Percentiles rank a stretch among this genome's conserved stretches.
These are phyloP conservation scores for Musa beccarii DNA, from an alignment of 176 grass and related monocot genomes.

Conservation along the genomic window DNA sequence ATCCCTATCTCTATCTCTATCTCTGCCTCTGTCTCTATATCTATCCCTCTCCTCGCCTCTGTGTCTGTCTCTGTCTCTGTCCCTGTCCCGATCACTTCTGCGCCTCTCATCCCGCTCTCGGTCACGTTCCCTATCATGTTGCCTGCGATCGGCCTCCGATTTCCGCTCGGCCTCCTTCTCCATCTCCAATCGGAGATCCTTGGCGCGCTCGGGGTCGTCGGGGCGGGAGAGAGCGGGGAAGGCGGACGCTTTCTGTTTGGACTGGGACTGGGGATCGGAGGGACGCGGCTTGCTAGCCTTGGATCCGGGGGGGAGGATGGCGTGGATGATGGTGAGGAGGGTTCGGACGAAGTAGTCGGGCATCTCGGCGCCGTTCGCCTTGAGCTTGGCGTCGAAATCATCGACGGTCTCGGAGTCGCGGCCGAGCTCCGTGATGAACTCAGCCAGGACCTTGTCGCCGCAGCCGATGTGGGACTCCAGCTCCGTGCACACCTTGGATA, in stretches of 20 bases:
- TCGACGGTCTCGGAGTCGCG: conserved; percentile 35
- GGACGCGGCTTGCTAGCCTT: conserved; percentile 19
- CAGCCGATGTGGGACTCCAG: conserved; percentile 65
- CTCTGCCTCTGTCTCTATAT: conserved; percentile 5
- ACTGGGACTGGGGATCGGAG: background rate
- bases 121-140: background rate
- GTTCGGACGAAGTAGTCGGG: conserved; percentile 75
- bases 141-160: conserved; percentile 4
- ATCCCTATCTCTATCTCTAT: conserved; percentile 8
- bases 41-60: conserved; percentile 22
- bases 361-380: conserved; percentile 54
- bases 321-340: conserved; percentile 75
- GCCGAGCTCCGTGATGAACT: conserved; percentile 72
- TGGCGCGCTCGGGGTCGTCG: conserved; percentile 53
- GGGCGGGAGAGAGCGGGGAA: conserved; percentile 58
- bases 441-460: conserved; percentile 72
- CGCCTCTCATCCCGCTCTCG: conserved; percentile 6
- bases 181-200: conserved; percentile 61
- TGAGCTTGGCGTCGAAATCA: conserved; percentile 54
- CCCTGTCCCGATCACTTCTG: conserved; percentile 18
- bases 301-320: conserved; percentile 63
- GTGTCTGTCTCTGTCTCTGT: conserved; percentile 27
- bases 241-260: conserved; percentile 10
- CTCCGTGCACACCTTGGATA: conserved; percentile 68
- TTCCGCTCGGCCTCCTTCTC: conserved; percentile 41